Evolutionary conservation across 352 stramenopile species (phyloP), one percentile per base, ranked within the genome.

Genomic region (Pythium diclinum): DNA sequence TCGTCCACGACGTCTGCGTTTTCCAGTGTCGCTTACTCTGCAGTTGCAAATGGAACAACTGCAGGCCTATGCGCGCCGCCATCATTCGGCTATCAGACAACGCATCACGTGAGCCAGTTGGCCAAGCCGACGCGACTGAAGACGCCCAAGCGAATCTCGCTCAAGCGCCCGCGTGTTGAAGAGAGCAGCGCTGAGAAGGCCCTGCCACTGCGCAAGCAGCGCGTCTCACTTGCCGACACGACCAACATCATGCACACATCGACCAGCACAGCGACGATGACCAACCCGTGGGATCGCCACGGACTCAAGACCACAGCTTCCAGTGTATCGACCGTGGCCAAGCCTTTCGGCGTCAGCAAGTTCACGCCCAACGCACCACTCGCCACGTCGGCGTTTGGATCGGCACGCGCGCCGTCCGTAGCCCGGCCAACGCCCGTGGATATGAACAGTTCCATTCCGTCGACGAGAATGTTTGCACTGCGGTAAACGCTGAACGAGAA

Each of bases 111-210:
- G 52, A 87, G 69, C 44, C 78, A 86, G 21, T 55, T 88, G 46
- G 60, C 73, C 36, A 78, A 77, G 44, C 76, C 79, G 0, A 69
- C 64, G 21, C 75, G 69, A 36, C 71, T 91, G 21, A 63, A 63
- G 8, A 89, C 83, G 23, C 83, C 81, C 17, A 79, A 76, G n/a
- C 88, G 88, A 52, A 60, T 75, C 28, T 72, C 76, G 0, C 57
- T 88, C 56, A 92, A 92, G 68, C 74, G 83, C 44, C 52, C 52
- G 59, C 78, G 83, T 28, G 51, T 64, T 33, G 69, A 69, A 52
- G 81, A 88, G 25, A 72, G 73, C 59, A 88, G 75, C 32, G 78
- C 72, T 0, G 83, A 87, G 68, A 87, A 85, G 51, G 66, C 46
- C n/a, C 63, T 75, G 16, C 65, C 72, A 17, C 59, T 75, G 53